Percentiles rank a stretch among this genome's conserved stretches.
phyloP scores from a whole-genome alignment of 805 yeast species.

The Cyberlindnera euphorbiiphila region DNA sequence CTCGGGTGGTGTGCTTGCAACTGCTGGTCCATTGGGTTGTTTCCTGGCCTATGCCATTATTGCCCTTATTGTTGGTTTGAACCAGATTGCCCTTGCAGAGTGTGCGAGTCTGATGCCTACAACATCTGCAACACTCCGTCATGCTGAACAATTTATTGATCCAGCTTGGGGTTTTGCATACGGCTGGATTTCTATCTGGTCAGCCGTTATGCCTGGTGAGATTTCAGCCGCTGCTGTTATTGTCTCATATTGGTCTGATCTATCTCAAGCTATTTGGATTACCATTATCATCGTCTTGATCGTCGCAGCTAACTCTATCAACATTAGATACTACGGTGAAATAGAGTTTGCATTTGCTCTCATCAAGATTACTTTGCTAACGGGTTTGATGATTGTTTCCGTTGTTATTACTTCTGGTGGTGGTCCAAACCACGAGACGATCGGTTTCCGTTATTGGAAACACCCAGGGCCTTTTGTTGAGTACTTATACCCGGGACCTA shows the following conservation, averaged over 20 bases:
- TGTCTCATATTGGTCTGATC: constrained; percentile 41
- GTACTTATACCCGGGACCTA: constrained; percentile 29
- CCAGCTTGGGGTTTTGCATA: constrained; percentile 44
- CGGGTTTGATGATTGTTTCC: constrained; percentile 54
- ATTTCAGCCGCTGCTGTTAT: constrained; percentile 46
- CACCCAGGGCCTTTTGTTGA: constrained; percentile 31
- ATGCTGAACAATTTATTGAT: constrained; percentile 38
- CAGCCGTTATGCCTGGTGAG: constrained; percentile 41
- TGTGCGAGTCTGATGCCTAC: constrained; percentile 36
- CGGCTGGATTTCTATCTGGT: constrained; percentile 41
- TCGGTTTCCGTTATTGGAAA: constrained; percentile 35
- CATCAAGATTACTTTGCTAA: constrained; percentile 57
- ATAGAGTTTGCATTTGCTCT: constrained; percentile 51
- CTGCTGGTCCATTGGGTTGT: constrained; percentile 35
- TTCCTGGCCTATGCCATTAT: constrained; percentile 32
- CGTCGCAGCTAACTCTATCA: constrained; percentile 33
- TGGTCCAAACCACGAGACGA: constrained; percentile 42
- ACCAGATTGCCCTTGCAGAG: constrained; percentile 39
- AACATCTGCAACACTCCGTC: constrained; percentile 35
- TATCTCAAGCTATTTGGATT: constrained; percentile 44
- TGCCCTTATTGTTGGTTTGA: constrained; percentile 36
- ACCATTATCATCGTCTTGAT: constrained; percentile 38
- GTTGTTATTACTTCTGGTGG: constrained; percentile 60
- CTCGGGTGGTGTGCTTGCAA: constrained; percentile 37
- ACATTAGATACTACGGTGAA: constrained; percentile 45